Conservation (phyloP, 495 filamentous ascomycete genomes). For the Daldinia decipiens region DNA sequence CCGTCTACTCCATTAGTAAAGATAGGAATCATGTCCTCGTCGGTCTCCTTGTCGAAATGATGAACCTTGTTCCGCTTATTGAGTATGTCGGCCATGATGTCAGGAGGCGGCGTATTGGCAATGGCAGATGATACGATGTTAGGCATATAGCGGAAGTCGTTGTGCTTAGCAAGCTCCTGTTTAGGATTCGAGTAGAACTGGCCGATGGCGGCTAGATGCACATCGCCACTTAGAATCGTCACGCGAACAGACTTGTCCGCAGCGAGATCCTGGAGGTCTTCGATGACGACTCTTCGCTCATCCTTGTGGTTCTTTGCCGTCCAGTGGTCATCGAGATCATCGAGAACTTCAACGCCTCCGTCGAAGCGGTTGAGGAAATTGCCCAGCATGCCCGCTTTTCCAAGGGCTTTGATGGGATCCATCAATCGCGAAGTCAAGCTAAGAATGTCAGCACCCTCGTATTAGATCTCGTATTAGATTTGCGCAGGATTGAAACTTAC, state of each 20-base stretch:
- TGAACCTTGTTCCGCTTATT: conserved; percentile 95
- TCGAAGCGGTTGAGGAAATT: conserved; percentile 87
- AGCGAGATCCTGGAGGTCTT: conserved; percentile 89
- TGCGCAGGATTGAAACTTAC: conserved; percentile 50
- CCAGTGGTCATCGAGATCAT: conserved; percentile 96
- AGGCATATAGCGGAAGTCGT: conserved; percentile 93
- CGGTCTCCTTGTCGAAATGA: conserved; percentile 83
- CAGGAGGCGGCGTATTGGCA: conserved; percentile 90
- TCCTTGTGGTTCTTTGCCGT: conserved; percentile 92
- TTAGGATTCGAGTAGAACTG: conserved; percentile 93
- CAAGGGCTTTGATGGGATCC: conserved; percentile 88
- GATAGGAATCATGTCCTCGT: conserved; percentile 95
- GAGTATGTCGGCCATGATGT: conserved; percentile 87
- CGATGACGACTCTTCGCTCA: conserved; percentile 86
- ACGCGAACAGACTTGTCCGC: conserved; percentile 91
- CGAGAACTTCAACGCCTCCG: conserved; percentile 90
- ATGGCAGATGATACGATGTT: conserved; percentile 85
- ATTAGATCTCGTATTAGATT: background rate
- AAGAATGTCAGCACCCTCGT: conserved; percentile 24
- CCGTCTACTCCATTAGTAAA: conserved; percentile 90
- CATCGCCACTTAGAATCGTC: conserved; percentile 89
- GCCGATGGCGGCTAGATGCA: conserved; percentile 90
- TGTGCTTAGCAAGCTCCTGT: conserved; percentile 78
- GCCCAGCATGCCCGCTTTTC: conserved; percentile 82
- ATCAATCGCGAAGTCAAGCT: conserved; percentile 85